These are phyloP conservation scores for Metschnikowia lunata DNA, from an alignment of 805 yeast genomes.

Conservation along the genomic window DNA sequence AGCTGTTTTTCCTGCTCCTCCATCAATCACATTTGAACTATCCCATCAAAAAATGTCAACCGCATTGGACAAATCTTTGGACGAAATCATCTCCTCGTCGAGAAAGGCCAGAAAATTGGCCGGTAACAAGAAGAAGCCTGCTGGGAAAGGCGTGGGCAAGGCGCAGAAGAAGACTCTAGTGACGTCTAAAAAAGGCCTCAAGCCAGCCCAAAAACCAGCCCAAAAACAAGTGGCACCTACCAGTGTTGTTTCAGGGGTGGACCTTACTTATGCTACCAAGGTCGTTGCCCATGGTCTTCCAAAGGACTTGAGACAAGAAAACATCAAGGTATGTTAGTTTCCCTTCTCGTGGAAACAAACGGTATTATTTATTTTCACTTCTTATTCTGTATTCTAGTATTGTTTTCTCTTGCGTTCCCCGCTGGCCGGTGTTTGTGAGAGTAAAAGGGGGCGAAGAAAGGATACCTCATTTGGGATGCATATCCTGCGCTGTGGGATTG, in stretches of 20 bases:
- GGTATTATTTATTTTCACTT: constrained; percentile 1
- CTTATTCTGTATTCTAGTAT: neutral
- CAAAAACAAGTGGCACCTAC: constrained; percentile 22
- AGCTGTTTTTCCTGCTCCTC: too few species aligned
- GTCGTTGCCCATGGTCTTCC: constrained; percentile 83
- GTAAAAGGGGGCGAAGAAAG: too few species aligned
- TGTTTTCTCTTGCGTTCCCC: neutral
- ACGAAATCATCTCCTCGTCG: constrained; percentile 79
- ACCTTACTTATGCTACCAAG: constrained; percentile 62
- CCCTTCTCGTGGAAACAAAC: constrained; percentile 6
- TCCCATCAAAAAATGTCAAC: constrained; percentile 52
- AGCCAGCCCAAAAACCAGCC: constrained; percentile 21
- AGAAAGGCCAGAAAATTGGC: constrained; percentile 35
- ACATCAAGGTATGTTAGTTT: constrained; percentile 73
- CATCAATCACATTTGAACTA: neutral
- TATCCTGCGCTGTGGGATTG: too few species aligned
- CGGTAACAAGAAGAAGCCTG: constrained; percentile 28
- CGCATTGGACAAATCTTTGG: constrained; percentile 87
- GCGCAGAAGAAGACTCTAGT: constrained; percentile 24
- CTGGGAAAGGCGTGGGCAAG: constrained; percentile 34
- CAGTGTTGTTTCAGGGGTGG: constrained; percentile 25
- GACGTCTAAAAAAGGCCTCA: constrained; percentile 26
- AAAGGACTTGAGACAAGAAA: constrained; percentile 76
- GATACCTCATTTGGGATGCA: too few species aligned
- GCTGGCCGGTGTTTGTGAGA: constrained; percentile 1